Evolutionary conservation across 2,329 filamentous ascomycete species (phyloP), one percentile per base, ranked within the genome.

Genomic region (Arthroderma uncinatum): DNA sequence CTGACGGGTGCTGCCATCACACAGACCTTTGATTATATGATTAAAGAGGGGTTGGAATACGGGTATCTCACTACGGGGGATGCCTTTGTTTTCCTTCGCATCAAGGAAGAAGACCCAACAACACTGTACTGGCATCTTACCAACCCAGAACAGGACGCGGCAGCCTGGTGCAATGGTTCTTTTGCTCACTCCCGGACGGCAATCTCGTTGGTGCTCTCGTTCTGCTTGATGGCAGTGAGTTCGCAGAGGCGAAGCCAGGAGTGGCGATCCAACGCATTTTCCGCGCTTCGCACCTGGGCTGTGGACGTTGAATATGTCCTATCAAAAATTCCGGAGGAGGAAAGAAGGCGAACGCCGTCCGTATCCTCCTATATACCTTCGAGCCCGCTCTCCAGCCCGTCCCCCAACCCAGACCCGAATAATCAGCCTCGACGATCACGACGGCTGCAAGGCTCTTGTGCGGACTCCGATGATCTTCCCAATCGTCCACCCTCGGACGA

Each of bases 361-460:
- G 50, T 1, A 23, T 34, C 50, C 6, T 14, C 3, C 25, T 53
- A 34, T 54, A 39, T 39, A 5, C 52, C 52, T 21, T 54, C 52
- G 25, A 54, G 52, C 52, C 52, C 52, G 16, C 30, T 54, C 14
- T 54, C 52, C 52, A 54, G 52, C 21, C 52, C 52, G 36, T 21
- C 23, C 30, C 52, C 19, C n/a, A n/a, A n/a, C n/a, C n/a, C n/a
- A n/a, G n/a, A n/a, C n/a, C n/a, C n/a, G 28, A 19, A 54, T 8
- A 33, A 40, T 14, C 34, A 54, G 19, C n/a, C 52, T 54, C 52
- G 52, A 23, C 52, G 16, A 40, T 54, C 52, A n/a, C 52, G 34
- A 9, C 52, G 34, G 9, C 9, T 39, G 6, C 34, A 16, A 25
- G n/a, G 23, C 9, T 5, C 30, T 23, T 54, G 52, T 40, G 52